phyloP scores from a whole-genome alignment of 345 rosid genomes.

The Sonneratia alba region DNA sequence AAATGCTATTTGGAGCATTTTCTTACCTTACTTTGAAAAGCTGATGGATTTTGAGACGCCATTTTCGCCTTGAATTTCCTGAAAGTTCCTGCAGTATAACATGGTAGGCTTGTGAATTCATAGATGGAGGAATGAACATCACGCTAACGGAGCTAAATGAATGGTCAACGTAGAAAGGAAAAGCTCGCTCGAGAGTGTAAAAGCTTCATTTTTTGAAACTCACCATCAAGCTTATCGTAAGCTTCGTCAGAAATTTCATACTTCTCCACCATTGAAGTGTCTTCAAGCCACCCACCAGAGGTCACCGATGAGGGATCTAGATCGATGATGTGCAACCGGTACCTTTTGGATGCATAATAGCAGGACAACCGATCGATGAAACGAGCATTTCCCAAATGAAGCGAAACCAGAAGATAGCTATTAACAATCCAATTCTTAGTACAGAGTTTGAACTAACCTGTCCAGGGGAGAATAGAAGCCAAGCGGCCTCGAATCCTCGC shows the following conservation, averaged over 20 bases:
- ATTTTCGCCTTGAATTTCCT: constrained; percentile 73
- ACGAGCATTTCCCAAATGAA: not conserved
- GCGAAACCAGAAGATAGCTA: not conserved
- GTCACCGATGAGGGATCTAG: constrained; percentile 87
- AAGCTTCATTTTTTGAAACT: constrained; percentile 3
- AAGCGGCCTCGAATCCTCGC: constrained; percentile 50
- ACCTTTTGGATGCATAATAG: constrained; percentile 31
- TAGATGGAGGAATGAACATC: not conserved
- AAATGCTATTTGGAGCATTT: not conserved
- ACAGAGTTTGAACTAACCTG: constrained; percentile 35
- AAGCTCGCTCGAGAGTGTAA: not conserved
- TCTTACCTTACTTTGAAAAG: constrained; percentile 49
- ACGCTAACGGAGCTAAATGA: not conserved
- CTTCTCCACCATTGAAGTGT: constrained; percentile 81
- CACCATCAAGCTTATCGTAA: constrained; percentile 61
- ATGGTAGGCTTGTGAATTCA: not conserved
- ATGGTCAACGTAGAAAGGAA: not conserved
- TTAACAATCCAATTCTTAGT: not conserved
- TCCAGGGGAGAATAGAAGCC: constrained; percentile 74
- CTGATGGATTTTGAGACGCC: constrained; percentile 51
- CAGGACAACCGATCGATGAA: not conserved
- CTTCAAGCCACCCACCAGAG: constrained; percentile 95
- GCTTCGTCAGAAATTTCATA: constrained; percentile 78
- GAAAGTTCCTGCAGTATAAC: constrained; percentile 45
- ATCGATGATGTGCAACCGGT: constrained; percentile 65